Conservation (phyloP, 345 rosid species). For the Trapa incisa region DNA sequence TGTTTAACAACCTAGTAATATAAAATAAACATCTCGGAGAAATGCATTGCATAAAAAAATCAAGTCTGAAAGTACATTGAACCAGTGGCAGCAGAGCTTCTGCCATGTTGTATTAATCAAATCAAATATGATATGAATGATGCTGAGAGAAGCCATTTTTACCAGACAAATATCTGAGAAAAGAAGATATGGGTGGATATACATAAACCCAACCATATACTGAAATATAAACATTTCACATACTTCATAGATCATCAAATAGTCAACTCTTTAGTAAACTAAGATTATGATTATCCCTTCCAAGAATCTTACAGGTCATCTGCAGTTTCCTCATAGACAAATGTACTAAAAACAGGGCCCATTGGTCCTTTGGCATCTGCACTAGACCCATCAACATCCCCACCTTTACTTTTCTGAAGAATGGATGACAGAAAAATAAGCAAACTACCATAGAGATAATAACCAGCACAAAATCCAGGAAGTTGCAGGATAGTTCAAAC, state of each 20-base stretch:
- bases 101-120: neutral
- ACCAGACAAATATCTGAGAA: neutral
- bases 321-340: constrained; percentile 60
- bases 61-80: neutral
- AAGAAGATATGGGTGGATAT: neutral
- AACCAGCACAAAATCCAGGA: constrained; percentile 2
- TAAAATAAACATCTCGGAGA: neutral
- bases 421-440: constrained; percentile 10
- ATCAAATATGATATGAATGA: neutral
- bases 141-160: neutral
- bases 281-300: neutral
- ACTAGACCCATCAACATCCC: constrained; percentile 19
- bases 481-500: constrained; percentile 17
- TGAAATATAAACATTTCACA: neutral
- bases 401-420: constrained; percentile 37
- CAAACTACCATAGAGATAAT: constrained; percentile 3
- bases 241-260: neutral
- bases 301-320: constrained; percentile 71
- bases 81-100: neutral
- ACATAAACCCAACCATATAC: neutral
- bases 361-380: constrained; percentile 47
- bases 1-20: neutral
- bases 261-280: neutral
- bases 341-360: constrained; percentile 95
- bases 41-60: neutral